A percentile compares a stretch with the other conserved stretches of the same genome.
Conservation (phyloP, 805 yeast species). For the Ogataea nakhonphanomensis region DNA sequence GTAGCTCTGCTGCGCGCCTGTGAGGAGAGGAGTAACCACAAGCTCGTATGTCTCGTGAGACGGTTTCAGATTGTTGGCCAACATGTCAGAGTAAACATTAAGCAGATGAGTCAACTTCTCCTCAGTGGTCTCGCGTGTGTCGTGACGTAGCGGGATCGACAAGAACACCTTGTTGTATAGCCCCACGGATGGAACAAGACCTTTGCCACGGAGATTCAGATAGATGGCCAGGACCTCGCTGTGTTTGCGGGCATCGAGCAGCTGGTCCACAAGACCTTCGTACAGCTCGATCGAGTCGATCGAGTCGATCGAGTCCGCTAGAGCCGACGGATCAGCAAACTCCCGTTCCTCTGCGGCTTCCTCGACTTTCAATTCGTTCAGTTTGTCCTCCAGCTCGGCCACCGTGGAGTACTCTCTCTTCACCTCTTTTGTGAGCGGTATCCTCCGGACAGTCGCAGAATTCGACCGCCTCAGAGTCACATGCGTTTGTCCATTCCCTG, state of each 20-base stretch:
- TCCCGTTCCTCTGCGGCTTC: background rate
- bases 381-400: slow-evolving; percentile 17
- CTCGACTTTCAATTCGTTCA: slow-evolving; percentile 8
- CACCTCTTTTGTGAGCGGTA: slow-evolving; percentile 14
- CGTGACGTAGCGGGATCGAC: slow-evolving; percentile 49
- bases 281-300: slow-evolving; percentile 15
- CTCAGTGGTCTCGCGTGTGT: slow-evolving; percentile 53
- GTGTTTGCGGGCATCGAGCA: slow-evolving; percentile 21
- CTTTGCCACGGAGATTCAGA: slow-evolving; percentile 30
- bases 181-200: slow-evolving; percentile 46
- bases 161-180: slow-evolving; percentile 52
- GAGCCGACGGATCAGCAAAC: slow-evolving; percentile 3
- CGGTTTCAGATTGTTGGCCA: slow-evolving; percentile 55
- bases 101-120: slow-evolving; percentile 58
- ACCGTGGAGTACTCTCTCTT: slow-evolving; percentile 9
- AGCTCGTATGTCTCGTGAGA: slow-evolving; percentile 50
- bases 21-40: slow-evolving; percentile 47
- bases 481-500: slow-evolving; percentile 20
- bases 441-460: slow-evolving; percentile 26
- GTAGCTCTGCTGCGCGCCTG: slow-evolving; percentile 44
- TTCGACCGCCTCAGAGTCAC: slow-evolving; percentile 30
- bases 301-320: background rate
- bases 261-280: slow-evolving; percentile 23
- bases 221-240: slow-evolving; percentile 36
- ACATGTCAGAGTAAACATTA: slow-evolving; percentile 65